phyloP scores from a whole-genome alignment of 2,329 filamentous ascomycete species.

The Colletotrichum tamarilloi region DNA sequence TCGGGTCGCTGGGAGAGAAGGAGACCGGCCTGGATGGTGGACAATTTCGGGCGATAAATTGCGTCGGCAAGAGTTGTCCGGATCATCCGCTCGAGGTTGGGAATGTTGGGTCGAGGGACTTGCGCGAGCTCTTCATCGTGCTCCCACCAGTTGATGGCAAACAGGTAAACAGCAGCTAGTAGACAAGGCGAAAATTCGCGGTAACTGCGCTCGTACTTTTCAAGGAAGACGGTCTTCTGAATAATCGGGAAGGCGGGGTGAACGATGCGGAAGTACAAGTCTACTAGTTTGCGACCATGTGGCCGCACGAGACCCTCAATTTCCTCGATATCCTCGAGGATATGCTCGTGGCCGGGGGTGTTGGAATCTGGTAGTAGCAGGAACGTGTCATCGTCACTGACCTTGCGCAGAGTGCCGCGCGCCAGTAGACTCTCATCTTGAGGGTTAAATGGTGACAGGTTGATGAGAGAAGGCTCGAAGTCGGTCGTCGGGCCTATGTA shows the following conservation, averaged over 20 bases:
- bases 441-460: slow-evolving; percentile 82
- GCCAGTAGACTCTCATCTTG: slow-evolving; percentile 83
- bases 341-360: slow-evolving; percentile 78
- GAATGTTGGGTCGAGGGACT: slow-evolving; percentile 76
- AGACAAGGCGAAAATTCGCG: slow-evolving; percentile 81
- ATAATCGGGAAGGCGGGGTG: slow-evolving; percentile 87
- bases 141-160: slow-evolving; percentile 91
- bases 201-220: slow-evolving; percentile 80
- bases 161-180: slow-evolving; percentile 83
- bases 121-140: slow-evolving; percentile 74
- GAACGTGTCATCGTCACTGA: slow-evolving; percentile 83
- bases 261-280: slow-evolving; percentile 84
- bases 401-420: slow-evolving; percentile 76
- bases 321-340: slow-evolving; percentile 74
- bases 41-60: slow-evolving; percentile 84
- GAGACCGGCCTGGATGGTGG: slow-evolving; percentile 81
- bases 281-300: slow-evolving; percentile 80
- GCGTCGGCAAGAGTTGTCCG: slow-evolving; percentile 79
- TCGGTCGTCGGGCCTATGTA: slow-evolving; percentile 87
- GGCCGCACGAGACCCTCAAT: slow-evolving; percentile 82
- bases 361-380: slow-evolving; percentile 80
- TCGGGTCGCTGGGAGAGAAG: slow-evolving; percentile 80
- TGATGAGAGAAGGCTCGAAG: slow-evolving; percentile 85
- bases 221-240: slow-evolving; percentile 82
- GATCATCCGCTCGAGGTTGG: slow-evolving; percentile 78